A percentile compares a stretch with the other conserved stretches of the same genome.
These are phyloP conservation scores for Hypoxylon sp. DNA, from an alignment of 2,329 filamentous ascomycete genomes.

Conservation along the genomic window DNA sequence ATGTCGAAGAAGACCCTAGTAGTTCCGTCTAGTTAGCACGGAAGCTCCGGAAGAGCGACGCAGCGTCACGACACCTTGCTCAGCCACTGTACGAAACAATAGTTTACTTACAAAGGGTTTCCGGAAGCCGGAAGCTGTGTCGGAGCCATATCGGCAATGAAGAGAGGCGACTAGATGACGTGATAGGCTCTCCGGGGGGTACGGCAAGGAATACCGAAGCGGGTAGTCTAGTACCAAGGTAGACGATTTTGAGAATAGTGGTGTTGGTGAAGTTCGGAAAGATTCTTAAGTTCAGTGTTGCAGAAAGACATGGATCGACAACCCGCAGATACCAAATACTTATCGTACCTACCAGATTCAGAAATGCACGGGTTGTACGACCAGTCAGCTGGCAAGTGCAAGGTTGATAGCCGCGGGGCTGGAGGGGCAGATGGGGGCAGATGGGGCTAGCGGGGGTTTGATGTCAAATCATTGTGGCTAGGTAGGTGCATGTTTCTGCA, in stretches of 20 bases:
- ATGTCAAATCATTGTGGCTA: conserved; percentile 3
- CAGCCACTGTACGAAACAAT: conserved; percentile 33
- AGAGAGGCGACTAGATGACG: conserved; percentile 7
- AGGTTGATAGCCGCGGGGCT: conserved; percentile 29
- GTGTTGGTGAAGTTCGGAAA: conserved; percentile 24
- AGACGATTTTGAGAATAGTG: conserved; percentile 2
- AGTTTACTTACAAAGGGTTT: conserved; percentile 57
- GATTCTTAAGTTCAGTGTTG: background rate
- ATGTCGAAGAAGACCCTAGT: conserved; percentile 79
- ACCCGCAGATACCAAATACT: conserved; percentile 10
- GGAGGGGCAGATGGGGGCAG: conserved; percentile 26
- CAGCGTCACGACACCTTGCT: conserved; percentile 28
- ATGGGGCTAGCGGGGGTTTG: conserved; percentile 16
- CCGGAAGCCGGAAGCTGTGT: conserved; percentile 57
- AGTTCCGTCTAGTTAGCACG: conserved; percentile 23
- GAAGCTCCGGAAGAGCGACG: conserved; percentile 24
- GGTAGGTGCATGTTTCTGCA: background rate
- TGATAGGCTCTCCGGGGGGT: conserved; percentile 15
- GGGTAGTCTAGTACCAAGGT: conserved; percentile 4
- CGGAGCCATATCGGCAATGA: conserved; percentile 50
- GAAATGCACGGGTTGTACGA: background rate
- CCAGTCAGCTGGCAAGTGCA: conserved; percentile 20
- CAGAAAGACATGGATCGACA: conserved; percentile 7
- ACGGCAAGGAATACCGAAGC: conserved; percentile 18
- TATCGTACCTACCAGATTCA: conserved; percentile 21